phyloP scores from a whole-genome alignment of 2,329 filamentous ascomycete species.

The Pyricularia grisea region DNA sequence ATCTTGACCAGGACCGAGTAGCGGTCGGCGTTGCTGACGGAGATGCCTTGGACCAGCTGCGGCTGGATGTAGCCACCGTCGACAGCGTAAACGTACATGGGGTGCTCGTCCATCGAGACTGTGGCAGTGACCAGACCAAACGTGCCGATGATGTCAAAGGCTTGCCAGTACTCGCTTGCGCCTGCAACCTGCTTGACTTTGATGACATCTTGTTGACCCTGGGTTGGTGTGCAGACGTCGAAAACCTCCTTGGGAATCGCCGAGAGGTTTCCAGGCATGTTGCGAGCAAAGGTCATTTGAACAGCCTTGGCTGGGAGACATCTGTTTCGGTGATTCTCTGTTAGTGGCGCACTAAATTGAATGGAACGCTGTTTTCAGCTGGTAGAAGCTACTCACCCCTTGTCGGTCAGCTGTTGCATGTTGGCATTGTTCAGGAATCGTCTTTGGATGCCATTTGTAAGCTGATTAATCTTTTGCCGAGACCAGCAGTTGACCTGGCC shows the following conservation, averaged over 20 bases:
- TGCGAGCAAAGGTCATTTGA: slow-evolving; percentile 19
- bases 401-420: slow-evolving; percentile 26
- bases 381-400: slow-evolving; percentile 20
- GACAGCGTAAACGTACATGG: slow-evolving; percentile 43
- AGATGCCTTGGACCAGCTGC: slow-evolving; percentile 35
- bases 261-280: slow-evolving; percentile 18
- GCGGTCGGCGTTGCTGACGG: slow-evolving; percentile 40
- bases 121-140: slow-evolving; percentile 33
- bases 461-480: slow-evolving; percentile 29
- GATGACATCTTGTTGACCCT: slow-evolving; percentile 33
- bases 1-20: slow-evolving; percentile 41
- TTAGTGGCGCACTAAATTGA: background rate
- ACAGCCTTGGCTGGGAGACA: slow-evolving; percentile 31
- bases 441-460: slow-evolving; percentile 22
- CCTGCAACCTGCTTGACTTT: slow-evolving; percentile 17
- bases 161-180: slow-evolving; percentile 31
- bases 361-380: background rate
- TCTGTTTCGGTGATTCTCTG: slow-evolving; percentile 7
- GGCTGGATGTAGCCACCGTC: slow-evolving; percentile 46
- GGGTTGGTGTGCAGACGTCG: slow-evolving; percentile 35
- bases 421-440: slow-evolving; percentile 17
- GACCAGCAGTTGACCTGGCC: slow-evolving; percentile 43
- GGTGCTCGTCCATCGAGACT: slow-evolving; percentile 42
- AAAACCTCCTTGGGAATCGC: slow-evolving; percentile 33
- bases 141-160: slow-evolving; percentile 45